These are phyloP conservation scores for Diaporthe ilicicola DNA, from an alignment of 2,329 filamentous ascomycete species.

Conservation along the genomic window DNA sequence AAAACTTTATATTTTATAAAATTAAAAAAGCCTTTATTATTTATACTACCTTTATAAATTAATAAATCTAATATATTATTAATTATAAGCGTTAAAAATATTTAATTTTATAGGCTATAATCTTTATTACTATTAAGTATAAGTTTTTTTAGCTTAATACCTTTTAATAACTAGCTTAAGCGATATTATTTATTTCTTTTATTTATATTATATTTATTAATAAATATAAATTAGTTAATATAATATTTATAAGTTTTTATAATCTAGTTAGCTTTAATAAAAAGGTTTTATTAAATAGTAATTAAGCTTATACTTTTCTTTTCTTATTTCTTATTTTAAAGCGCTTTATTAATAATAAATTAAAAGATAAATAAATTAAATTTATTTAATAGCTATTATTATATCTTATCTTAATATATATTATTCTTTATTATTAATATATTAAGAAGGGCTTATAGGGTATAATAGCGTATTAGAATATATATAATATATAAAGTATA, in stretches of 20 bases:
- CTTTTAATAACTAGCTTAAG: background rate
- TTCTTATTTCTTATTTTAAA: background rate
- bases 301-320: background rate
- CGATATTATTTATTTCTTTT: background rate
- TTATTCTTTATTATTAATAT: background rate
- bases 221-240: too few relatives aligned
- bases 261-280: background rate
- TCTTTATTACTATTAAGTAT: background rate
- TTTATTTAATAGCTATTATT: background rate
- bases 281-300: background rate
- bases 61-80: too few relatives aligned
- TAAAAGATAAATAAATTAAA: background rate
- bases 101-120: too few relatives aligned
- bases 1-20: too few relatives aligned
- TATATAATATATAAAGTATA: too few relatives aligned
- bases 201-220: too few relatives aligned
- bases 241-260: background rate
- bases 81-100: too few relatives aligned
- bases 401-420: background rate
- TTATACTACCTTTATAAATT: too few relatives aligned
- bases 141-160: background rate
- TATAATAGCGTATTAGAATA: too few relatives aligned
- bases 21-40: too few relatives aligned
- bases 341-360: background rate
- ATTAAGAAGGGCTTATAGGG: background rate